Base-by-base conservation (phyloP, 805 yeast species). In the Teunomyces kruisii region DNA sequence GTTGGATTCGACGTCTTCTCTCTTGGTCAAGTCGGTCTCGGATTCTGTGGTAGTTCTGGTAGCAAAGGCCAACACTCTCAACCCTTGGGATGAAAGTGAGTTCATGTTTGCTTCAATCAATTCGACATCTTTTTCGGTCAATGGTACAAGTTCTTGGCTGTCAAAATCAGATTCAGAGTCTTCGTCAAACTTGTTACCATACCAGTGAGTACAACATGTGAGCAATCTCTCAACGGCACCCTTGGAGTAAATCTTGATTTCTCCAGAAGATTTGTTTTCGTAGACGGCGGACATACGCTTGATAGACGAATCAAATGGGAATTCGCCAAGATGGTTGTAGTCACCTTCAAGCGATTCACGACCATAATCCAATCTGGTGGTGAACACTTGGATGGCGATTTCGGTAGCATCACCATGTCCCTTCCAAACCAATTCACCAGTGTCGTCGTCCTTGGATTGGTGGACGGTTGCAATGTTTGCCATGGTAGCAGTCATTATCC, bases 361-460 rank as follows among this genome's bases (percentile, higher is more conserved):
- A 16, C 76, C 74, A 49, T 65, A 70, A 26, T 74, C 75, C 49
- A 84, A 67, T 55, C 90, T 77, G 9, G 81, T 67, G 16, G 83
- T 77, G 58, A 85, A 86, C 0, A 88, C 92, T 57, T 87, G 92
- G 49, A 88, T 84, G 3, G 96, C 95, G 56, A 86, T 83, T 67
- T 88, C 96, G 2, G 96, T 88, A 33, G 96, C 92, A 59, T 88
- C 96, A 48, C 96, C 96, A 41, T 82, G 84, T 8, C 89, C 90
- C 54, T 78, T 79, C 95, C 95, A 88, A 3, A 55, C 60, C 12
- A 64, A 49, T 12, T 74, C 78, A 14, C 66, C 63, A 26, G 76
- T 76, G 13, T 69, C 72, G 31, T 55, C 62, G 16, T 63, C 66
- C n/a, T 59, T 65, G 47, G 75, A 67, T 52, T 75, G 68, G 49